phyloP scores from a whole-genome alignment of 768 basidiomycete species.

The Lentinula guzmanii region DNA sequence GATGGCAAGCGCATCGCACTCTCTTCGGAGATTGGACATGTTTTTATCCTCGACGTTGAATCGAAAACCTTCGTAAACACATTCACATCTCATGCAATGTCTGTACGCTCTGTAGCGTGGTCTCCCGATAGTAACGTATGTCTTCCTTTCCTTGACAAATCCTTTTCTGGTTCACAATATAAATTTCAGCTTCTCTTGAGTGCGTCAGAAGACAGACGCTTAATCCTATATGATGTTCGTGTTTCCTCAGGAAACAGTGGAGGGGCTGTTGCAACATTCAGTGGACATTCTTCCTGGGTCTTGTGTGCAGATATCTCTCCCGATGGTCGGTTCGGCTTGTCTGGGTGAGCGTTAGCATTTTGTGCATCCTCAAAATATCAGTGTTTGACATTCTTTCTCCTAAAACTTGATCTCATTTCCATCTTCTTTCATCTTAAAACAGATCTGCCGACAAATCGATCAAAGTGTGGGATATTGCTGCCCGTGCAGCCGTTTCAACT shows the following conservation, averaged over 20 bases:
- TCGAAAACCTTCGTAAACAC: conserved; percentile 57
- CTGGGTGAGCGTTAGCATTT: conserved; percentile 51
- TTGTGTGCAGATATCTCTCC: conserved; percentile 78
- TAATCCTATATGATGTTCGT: conserved; percentile 87
- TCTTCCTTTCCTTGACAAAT: conserved; percentile 7
- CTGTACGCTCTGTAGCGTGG: conserved; percentile 84
- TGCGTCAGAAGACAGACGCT: conserved; percentile 89
- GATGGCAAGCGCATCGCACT: conserved; percentile 81
- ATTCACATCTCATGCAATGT: conserved; percentile 87
- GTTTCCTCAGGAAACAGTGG: conserved; percentile 69
- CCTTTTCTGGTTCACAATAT: neutral
- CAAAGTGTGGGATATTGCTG: conserved; percentile 81
- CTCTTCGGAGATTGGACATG: conserved; percentile 81
- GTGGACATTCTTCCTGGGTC: conserved; percentile 91
- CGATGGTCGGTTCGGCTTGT: conserved; percentile 72
- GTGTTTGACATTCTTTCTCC: neutral
- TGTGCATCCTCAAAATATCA: neutral
- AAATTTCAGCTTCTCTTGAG: conserved; percentile 68
- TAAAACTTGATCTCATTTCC: neutral
- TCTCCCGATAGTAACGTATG: conserved; percentile 82
- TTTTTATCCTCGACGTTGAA: conserved; percentile 80
- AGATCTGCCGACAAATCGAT: conserved; percentile 84
- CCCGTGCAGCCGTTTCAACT: conserved; percentile 70
- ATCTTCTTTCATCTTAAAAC: neutral
- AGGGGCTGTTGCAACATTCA: conserved; percentile 78